Evolutionary conservation across 495 filamentous ascomycete species (phyloP).

Genomic region (Thermothielavioides terrestris): DNA sequence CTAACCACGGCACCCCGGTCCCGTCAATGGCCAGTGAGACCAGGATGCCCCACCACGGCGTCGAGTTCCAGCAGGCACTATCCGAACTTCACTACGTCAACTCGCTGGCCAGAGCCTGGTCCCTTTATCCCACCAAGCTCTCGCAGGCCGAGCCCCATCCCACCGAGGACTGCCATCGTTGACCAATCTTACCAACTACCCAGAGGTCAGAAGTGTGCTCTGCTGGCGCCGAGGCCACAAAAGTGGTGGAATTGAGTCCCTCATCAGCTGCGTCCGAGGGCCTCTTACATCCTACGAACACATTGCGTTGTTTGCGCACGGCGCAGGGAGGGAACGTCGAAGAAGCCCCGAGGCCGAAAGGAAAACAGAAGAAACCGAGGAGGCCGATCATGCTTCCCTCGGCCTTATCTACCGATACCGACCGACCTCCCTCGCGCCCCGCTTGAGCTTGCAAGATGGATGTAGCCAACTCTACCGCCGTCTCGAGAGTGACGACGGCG

Average conservation of each 20-base stretch:
- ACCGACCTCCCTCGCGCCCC: not conserved
- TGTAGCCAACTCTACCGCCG: slow-evolving; percentile 3
- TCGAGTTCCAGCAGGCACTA: not conserved
- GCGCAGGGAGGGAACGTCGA: too few relatives aligned
- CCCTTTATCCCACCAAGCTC: not conserved
- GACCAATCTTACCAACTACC: too few relatives aligned
- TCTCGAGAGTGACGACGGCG: slow-evolving; percentile 1
- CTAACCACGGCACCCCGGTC: not conserved
- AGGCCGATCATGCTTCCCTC: not conserved
- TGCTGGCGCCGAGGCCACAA: not conserved
- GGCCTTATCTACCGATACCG: not conserved
- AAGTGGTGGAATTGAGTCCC: not conserved
- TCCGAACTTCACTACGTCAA: too few relatives aligned
- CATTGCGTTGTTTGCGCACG: too few relatives aligned
- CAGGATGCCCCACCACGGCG: slow-evolving; percentile 4
- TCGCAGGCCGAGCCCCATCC: slow-evolving; percentile 5
- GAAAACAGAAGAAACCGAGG: too few relatives aligned
- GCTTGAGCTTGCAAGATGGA: not conserved
- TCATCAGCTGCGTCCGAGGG: too few relatives aligned
- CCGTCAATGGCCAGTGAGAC: not conserved
- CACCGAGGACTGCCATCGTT: not conserved
- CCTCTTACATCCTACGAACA: too few relatives aligned
- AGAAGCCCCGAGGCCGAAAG: too few relatives aligned
- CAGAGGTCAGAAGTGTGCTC: too few relatives aligned
- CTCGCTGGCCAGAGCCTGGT: not conserved